A percentile compares a stretch with the other conserved stretches of the same genome.
Evolutionary conservation across 2,329 filamentous ascomycete genomes (phyloP).

Genomic region (Stemphylium lycopersici): DNA sequence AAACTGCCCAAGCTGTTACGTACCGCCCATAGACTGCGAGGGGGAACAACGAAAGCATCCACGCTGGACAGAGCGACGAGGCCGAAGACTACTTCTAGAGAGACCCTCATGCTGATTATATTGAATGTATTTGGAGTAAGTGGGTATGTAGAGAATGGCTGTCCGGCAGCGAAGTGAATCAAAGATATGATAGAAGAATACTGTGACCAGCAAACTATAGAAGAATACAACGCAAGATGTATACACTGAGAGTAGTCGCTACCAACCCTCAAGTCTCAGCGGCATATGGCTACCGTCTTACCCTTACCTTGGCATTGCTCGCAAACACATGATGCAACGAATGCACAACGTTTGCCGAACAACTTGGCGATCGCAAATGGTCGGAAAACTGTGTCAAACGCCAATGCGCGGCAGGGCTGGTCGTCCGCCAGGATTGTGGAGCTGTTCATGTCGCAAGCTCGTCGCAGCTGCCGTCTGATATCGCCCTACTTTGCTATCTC

Average conservation of each 20-base stretch:
- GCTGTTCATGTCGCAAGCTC: conserved; percentile 17
- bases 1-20: conserved; percentile 2
- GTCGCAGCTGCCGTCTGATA: conserved; percentile 17
- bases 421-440: conserved; percentile 13
- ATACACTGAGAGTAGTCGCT: neutral
- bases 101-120: conserved; percentile 33
- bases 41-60: conserved; percentile 27
- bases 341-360: conserved; percentile 16
- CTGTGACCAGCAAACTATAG: neutral
- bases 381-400: conserved; percentile 14
- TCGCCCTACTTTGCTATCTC: conserved; percentile 1
- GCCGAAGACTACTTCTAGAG: conserved; percentile 20
- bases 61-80: conserved; percentile 31
- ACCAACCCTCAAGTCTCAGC: neutral
- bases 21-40: conserved; percentile 29
- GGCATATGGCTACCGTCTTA: conserved; percentile 13
- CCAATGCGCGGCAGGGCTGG: conserved; percentile 12
- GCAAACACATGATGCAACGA: conserved; percentile 26
- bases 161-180: conserved; percentile 22
- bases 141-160: conserved; percentile 11
- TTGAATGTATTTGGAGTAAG: neutral
- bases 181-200: neutral
- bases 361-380: conserved; percentile 2
- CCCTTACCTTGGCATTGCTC: conserved; percentile 3
- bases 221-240: neutral